Base-by-base conservation (phyloP, 345 rosid species). In the Tarenaya hassleriana region DNA sequence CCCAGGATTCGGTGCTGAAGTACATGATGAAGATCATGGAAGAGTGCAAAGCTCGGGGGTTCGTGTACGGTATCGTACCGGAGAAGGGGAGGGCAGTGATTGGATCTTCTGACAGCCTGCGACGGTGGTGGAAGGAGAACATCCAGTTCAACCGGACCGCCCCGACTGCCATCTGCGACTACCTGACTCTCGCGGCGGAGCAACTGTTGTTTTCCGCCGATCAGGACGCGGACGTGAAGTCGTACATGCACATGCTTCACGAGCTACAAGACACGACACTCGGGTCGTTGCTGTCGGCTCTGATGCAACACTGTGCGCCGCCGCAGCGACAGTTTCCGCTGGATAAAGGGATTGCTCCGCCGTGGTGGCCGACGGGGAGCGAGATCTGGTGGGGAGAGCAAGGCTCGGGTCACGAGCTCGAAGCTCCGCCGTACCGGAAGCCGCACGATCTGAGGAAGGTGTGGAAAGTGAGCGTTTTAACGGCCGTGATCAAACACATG, bases 21-120 rank as follows among this genome's bases (percentile, higher is more conserved):
- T 76, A 77, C 71, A 81, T 74, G 89, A 73, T 72, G 42, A 87
- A 79, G 73, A 87, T 77, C 66, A 83, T 81, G 89, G 89, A 81
- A 8, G 75, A 77, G 4, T 81, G 94, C 60, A 75, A 74, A 10
- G 82, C 60, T 0, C 65, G 62, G 52, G 88, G 92, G 0, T 83
- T 86, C 21, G 81, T 86, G 8, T 79, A 75, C 41, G 86, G 92
- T 12, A 83, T 87, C 27, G 70, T 87, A n/a, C 80, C 89, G 1
- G 80, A 87, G 37, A 74, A 68, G 17, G 89, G 92, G 0, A 87
- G 79, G 65, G 75, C 83, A 0, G 65, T 79, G 3, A 79, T 74
- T 0, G 89, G 94, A 16, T 81, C 92, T 1, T 87, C 90, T 0
- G 81, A 84, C 38, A 75, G 84, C 34, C 58, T 84, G 7, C 76